Conservation (phyloP, 192 early-diverging fungal genomes). For the Phycomyces nitens region DNA sequence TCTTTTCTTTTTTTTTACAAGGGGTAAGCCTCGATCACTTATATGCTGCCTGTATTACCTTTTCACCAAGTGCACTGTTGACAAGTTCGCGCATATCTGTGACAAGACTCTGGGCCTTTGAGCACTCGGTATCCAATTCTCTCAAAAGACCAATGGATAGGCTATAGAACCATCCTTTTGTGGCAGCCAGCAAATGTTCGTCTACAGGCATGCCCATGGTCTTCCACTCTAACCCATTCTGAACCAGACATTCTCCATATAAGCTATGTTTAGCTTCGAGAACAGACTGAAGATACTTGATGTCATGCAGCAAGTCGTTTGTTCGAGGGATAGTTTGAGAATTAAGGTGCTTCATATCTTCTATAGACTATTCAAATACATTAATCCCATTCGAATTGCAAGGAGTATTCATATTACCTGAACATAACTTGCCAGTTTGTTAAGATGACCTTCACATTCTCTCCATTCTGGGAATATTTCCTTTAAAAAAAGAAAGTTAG, state of each 20-base stretch:
- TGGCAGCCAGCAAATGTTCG: slow-evolving; percentile 17
- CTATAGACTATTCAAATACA: slow-evolving; percentile 16
- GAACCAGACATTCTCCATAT: slow-evolving; percentile 26
- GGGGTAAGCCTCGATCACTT: background rate
- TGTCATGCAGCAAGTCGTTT: slow-evolving; percentile 22
- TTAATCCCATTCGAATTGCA: background rate
- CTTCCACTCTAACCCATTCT: slow-evolving; percentile 38
- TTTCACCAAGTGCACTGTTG: slow-evolving; percentile 14
- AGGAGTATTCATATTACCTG: slow-evolving; percentile 15
- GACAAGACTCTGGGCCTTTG: slow-evolving; percentile 14
- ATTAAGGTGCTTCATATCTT: slow-evolving; percentile 33
- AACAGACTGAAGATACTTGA: slow-evolving; percentile 21
- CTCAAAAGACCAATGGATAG: slow-evolving; percentile 17
- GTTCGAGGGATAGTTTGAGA: slow-evolving; percentile 19
- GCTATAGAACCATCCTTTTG: slow-evolving; percentile 27
- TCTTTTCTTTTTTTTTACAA: no score
- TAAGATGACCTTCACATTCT: slow-evolving; percentile 18
- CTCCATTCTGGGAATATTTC: slow-evolving; percentile 36
- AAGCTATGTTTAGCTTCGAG: slow-evolving; percentile 20
- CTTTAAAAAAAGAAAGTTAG: slow-evolving; percentile 5
- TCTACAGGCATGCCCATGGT: slow-evolving; percentile 36
- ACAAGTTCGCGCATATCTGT: slow-evolving; percentile 8
- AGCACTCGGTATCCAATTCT: slow-evolving; percentile 22
- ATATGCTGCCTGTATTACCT: slow-evolving; percentile 15
- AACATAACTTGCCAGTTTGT: slow-evolving; percentile 29